phyloP scores from a whole-genome alignment of 2,329 filamentous ascomycete species.

The Dactylonectria macrodidyma region DNA sequence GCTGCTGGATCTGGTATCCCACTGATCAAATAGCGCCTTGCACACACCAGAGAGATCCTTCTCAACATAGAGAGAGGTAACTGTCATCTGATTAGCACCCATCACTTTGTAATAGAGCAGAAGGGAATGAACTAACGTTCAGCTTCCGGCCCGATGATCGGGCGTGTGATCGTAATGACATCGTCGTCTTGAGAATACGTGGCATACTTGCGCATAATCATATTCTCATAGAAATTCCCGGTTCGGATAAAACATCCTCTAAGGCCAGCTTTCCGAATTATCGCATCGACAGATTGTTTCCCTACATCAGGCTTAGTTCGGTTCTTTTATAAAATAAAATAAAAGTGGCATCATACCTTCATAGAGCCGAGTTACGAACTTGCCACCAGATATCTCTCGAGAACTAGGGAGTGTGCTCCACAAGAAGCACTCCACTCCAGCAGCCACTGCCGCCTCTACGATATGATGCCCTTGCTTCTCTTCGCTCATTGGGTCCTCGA shows the following conservation, averaged over 20 bases:
- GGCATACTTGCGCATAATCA: conserved; percentile 35
- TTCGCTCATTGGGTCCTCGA: conserved; percentile 35
- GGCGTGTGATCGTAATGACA: conserved; percentile 34
- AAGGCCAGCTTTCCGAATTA: conserved; percentile 32
- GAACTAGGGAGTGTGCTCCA: conserved; percentile 36
- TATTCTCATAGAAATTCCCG: conserved; percentile 35
- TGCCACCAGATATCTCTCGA: conserved; percentile 33
- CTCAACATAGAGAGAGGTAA: conserved; percentile 34
- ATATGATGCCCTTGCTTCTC: conserved; percentile 36
- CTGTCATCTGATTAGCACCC: conserved; percentile 7
- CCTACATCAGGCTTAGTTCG: not conserved
- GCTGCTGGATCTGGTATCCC: conserved; percentile 20
- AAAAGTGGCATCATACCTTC: conserved; percentile 17
- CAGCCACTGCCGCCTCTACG: conserved; percentile 30
- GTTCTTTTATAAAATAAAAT: too few relatives aligned
- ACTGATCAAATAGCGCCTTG: conserved; percentile 33
- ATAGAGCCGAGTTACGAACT: conserved; percentile 32
- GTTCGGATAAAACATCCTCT: conserved; percentile 31
- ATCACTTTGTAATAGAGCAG: not conserved
- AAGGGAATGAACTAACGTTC: conserved; percentile 9
- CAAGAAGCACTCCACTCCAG: conserved; percentile 32
- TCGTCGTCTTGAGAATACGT: conserved; percentile 24
- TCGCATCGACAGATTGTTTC: conserved; percentile 32
- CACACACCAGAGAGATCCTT: conserved; percentile 27
- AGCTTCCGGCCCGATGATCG: conserved; percentile 32